Percentiles rank a stretch among this genome's conserved stretches.
Evolutionary conservation across 257 asterid species (phyloP).

Genomic region (Fraxinus anomala): DNA sequence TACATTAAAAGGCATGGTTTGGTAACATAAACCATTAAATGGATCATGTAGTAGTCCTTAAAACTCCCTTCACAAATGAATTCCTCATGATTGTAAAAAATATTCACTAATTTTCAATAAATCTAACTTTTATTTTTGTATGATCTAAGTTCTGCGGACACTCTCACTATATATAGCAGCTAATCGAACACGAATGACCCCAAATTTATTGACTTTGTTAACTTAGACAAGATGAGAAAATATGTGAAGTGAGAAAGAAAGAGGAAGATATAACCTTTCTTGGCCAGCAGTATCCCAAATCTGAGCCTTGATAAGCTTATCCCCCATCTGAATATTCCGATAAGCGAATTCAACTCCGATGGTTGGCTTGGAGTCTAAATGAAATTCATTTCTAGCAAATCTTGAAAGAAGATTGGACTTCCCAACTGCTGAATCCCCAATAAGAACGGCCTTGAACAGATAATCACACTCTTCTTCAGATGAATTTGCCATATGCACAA

Average conservation of each 20-base stretch:
- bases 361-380: constrained; percentile 79
- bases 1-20: too few relatives aligned
- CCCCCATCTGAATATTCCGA: constrained; percentile 62
- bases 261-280: constrained; percentile 53
- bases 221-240: background rate
- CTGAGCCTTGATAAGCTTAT: constrained; percentile 82
- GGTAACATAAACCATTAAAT: too few relatives aligned
- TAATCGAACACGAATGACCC: background rate
- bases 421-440: constrained; percentile 90
- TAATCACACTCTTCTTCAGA: constrained; percentile 87
- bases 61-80: background rate
- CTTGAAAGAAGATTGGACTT: constrained; percentile 77
- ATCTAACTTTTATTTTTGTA: background rate
- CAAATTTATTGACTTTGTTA: background rate
- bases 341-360: constrained; percentile 89
- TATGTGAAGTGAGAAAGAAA: background rate
- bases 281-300: constrained; percentile 97
- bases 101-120: background rate
- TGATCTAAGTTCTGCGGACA: background rate
- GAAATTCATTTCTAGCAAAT: constrained; percentile 65
- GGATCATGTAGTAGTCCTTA: background rate
- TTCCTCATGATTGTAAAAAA: too few relatives aligned
- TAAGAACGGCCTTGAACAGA: constrained; percentile 76
- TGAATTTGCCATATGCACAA: constrained; percentile 45
- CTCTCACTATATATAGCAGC: background rate